Base-by-base conservation (phyloP, 139 green algal species). In the Edaphochlamys debaryana region DNA sequence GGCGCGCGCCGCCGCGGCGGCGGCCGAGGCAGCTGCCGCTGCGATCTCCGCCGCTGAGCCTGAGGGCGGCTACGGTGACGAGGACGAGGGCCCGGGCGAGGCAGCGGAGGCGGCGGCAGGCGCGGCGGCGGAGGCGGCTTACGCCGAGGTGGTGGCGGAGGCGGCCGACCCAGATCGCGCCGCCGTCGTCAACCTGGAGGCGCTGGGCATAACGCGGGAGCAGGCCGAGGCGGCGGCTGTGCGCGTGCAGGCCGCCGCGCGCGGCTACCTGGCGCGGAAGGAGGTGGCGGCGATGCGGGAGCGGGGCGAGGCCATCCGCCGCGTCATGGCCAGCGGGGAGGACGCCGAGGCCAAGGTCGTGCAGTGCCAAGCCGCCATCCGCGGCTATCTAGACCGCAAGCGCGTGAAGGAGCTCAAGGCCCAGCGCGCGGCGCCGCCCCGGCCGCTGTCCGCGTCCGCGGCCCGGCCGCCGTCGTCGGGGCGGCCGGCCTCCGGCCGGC, bases 211-310 rank as follows among this genome's bases (percentile, higher is more conserved):
- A 54, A 79, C 4, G 22, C 23, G 13, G 3, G 79, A 77, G 34
- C 41, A 77, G 72, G 66, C 73, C 38, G 85, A 79, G 74, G 67
- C 45, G 37, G 73, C 85, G 27, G 85, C 68, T 0, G 76, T 75
- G 50, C 69, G 67, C 17, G 79, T 88, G 69, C 84, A 88, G 79
- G 77, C 84, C 1, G 76, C 84, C 32, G 67, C 64, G 45, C 62
- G 64, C 13, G 82, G 82, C 3, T 63, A 87, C 50, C n/a, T 25
- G 5, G 82, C 82, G 38, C 74, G 83, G 6, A 84, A 80, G 69
- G 85, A 86, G 70, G 85, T 84, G 70, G 84, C 84, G 58, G 84
- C 77, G 4, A 81, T 88, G 76, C 69, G 76, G 7, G 58, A 36
- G 30, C 52, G 41, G 20, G 82, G 74, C 27, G 75, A 60, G 41